These are phyloP conservation scores for Penicillium paneum DNA, from an alignment of 2,329 filamentous ascomycete genomes.

Conservation along the genomic window DNA sequence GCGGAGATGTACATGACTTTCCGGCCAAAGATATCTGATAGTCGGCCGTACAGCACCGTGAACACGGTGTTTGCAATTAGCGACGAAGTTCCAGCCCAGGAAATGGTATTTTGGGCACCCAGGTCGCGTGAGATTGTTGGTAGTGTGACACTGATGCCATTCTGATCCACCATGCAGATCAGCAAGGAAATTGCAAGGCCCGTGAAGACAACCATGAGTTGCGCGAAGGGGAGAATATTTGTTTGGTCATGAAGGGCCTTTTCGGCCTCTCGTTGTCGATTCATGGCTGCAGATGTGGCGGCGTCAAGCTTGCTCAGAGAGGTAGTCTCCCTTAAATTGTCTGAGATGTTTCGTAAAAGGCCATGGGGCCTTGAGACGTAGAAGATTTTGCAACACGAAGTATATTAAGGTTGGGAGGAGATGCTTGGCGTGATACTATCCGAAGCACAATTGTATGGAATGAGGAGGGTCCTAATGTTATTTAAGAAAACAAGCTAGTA, in stretches of 20 bases:
- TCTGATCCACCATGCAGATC: constrained; percentile 58
- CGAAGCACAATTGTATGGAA: background rate
- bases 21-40: constrained; percentile 61
- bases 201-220: constrained; percentile 49
- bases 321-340: background rate
- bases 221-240: constrained; percentile 53
- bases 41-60: constrained; percentile 61
- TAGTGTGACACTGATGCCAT: constrained; percentile 54
- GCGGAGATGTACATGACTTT: constrained; percentile 58
- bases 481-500: background rate
- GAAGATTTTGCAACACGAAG: background rate
- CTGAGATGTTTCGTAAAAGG: background rate
- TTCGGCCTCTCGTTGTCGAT: constrained; percentile 42
- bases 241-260: constrained; percentile 54
- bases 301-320: background rate
- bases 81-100: constrained; percentile 70
- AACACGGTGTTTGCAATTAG: constrained; percentile 64
- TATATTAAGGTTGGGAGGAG: constrained; percentile 1
- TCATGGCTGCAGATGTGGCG: constrained; percentile 20
- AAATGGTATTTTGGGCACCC: constrained; percentile 50
- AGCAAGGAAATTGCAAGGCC: constrained; percentile 53
- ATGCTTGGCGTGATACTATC: constrained; percentile 7
- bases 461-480: background rate
- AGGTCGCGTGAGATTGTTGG: constrained; percentile 53
- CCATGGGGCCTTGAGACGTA: background rate